Conservation (phyloP, 2,329 filamentous ascomycete species). For the Penicillium sumatraense region DNA sequence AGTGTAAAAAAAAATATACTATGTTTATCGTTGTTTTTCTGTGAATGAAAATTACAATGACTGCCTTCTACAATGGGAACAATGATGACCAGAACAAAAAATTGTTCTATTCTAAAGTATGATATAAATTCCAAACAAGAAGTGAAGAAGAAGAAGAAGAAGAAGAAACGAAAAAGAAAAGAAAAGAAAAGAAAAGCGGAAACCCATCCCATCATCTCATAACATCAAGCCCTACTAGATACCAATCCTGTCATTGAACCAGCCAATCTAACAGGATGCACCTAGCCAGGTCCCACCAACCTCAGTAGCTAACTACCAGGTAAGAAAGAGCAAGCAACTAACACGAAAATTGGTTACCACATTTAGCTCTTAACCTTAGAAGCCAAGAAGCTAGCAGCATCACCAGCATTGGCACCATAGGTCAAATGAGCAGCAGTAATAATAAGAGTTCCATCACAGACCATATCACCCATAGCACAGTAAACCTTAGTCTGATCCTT, state of each 20-base stretch:
- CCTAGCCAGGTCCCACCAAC: no score
- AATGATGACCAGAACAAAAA: neutral
- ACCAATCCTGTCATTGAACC: neutral
- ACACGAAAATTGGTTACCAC: neutral
- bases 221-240: neutral
- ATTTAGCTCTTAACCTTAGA: slow-evolving; percentile 19
- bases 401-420: slow-evolving; percentile 37
- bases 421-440: slow-evolving; percentile 45
- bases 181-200: neutral
- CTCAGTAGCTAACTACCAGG: no score
- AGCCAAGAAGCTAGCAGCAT: slow-evolving; percentile 33
- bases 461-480: slow-evolving; percentile 47
- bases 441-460: slow-evolving; percentile 53
- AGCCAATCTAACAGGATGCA: neutral
- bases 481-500: slow-evolving; percentile 49
- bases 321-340: no score
- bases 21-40: no score
- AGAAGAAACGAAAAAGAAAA: no score
- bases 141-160: no score
- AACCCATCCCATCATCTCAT: neutral
- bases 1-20: no score
- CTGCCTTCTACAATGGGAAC: no score
- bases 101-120: neutral
- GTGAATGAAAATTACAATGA: no score
- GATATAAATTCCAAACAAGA: neutral